A percentile compares a stretch with the other conserved stretches of the same genome.
phyloP scores from a whole-genome alignment of 305 asterid genomes.

The Withania somnifera region DNA sequence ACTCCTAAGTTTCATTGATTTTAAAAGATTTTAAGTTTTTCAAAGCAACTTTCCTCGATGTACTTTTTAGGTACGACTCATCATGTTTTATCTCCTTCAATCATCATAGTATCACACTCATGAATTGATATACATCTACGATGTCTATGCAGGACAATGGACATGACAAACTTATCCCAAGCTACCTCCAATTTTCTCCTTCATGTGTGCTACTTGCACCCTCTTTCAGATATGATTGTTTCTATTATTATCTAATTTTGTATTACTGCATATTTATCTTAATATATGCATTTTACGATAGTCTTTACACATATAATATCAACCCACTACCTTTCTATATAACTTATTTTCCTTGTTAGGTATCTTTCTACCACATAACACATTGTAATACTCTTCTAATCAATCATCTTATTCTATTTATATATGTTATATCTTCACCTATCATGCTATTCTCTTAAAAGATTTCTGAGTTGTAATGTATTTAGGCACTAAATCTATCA shows the following conservation, averaged over 20 bases:
- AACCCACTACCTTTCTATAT: neutral
- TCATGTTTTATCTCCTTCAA: neutral
- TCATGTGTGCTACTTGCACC: neutral
- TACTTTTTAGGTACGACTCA: neutral
- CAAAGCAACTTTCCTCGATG: neutral
- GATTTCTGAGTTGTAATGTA: neutral
- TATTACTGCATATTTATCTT: neutral
- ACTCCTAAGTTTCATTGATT: neutral
- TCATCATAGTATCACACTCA: neutral
- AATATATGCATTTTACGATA: neutral
- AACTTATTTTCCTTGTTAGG: neutral
- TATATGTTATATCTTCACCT: neutral
- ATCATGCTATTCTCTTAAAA: neutral
- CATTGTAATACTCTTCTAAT: neutral
- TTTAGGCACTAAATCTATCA: neutral
- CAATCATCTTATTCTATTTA: neutral
- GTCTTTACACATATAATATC: neutral
- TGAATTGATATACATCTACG: neutral
- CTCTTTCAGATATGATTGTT: neutral
- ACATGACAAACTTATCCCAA: neutral
- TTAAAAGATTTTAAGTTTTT: neutral
- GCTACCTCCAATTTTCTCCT: neutral
- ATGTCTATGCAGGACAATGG: neutral
- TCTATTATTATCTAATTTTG: neutral
- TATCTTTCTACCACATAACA: neutral